phyloP scores from a whole-genome alignment of 1,284 basidiomycete species.

The Prillingera fragicola region DNA sequence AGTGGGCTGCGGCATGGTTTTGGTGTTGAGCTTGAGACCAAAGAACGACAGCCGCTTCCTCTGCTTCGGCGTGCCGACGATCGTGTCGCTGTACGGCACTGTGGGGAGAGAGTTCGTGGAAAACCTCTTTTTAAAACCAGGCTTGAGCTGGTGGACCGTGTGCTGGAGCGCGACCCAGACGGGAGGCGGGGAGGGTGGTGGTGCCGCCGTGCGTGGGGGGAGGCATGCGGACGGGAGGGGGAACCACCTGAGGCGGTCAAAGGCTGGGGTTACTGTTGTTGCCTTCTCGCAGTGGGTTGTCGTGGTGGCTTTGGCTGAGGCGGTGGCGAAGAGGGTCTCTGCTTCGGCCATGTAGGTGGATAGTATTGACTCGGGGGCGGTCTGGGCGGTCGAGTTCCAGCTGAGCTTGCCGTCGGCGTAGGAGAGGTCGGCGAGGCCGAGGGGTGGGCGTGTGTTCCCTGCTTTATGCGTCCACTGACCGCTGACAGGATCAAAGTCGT shows the following conservation, averaged over 20 bases:
- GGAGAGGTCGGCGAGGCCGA: not conserved
- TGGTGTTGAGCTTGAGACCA: too few relatives aligned
- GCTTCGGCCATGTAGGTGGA: not conserved
- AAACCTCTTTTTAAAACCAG: too few relatives aligned
- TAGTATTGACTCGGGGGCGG: not conserved
- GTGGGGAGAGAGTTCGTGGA: too few relatives aligned
- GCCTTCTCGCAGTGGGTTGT: not conserved
- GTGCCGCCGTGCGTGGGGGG: too few relatives aligned
- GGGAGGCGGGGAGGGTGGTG: too few relatives aligned
- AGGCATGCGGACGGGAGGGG: too few relatives aligned
- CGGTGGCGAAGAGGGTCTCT: not conserved
- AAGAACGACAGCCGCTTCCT: too few relatives aligned
- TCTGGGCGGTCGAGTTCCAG: not conserved
- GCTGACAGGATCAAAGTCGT: conserved; percentile 3
- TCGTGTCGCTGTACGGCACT: too few relatives aligned
- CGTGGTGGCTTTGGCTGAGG: not conserved
- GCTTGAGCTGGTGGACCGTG: too few relatives aligned
- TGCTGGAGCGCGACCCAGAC: too few relatives aligned
- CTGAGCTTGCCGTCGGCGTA: not conserved
- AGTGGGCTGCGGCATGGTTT: too few relatives aligned
- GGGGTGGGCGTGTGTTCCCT: not conserved
- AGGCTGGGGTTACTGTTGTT: not conserved
- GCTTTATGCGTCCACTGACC: conserved; percentile 3
- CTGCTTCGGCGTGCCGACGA: too few relatives aligned
- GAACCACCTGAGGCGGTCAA: not conserved